These are phyloP conservation scores for Globisporangium megalacanthum DNA, from an alignment of 352 stramenopile species.

Conservation along the genomic window DNA sequence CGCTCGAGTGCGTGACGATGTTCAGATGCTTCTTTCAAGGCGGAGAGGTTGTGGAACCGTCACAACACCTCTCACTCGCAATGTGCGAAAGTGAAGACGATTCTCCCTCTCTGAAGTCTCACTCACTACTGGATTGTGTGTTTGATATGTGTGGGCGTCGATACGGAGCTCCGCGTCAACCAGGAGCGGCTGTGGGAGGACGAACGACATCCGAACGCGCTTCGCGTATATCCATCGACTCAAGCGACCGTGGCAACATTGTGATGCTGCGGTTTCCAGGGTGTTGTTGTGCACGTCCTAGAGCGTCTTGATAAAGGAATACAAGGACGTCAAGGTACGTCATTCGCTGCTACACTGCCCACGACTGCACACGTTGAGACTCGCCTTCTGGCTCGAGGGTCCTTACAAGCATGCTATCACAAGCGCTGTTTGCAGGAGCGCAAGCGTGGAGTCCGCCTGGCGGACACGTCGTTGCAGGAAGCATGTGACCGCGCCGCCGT, in stretches of 20 bases:
- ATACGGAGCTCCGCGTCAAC: conserved; percentile 12
- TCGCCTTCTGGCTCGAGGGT: too few relatives aligned
- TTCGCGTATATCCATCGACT: conserved; percentile 18
- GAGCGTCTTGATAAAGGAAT: conserved; percentile 23
- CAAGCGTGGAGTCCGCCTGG: conserved; percentile 26
- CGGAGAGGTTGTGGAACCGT: too few relatives aligned
- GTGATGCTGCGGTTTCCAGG: neutral
- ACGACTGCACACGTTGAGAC: too few relatives aligned
- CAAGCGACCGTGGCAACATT: neutral
- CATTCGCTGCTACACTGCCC: neutral
- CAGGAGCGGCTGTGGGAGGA: conserved; percentile 24
- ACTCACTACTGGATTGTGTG: neutral
- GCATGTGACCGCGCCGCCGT: conserved; percentile 21
- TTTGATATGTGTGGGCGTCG: neutral
- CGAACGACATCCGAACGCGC: conserved; percentile 24
- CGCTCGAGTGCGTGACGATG: too few relatives aligned
- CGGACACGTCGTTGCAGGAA: conserved; percentile 29
- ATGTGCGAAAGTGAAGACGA: too few relatives aligned
- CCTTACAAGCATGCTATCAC: neutral
- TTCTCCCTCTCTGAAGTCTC: neutral
- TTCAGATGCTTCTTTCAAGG: too few relatives aligned
- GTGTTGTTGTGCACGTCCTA: conserved; percentile 5
- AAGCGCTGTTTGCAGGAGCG: conserved; percentile 17
- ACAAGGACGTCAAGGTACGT: conserved; percentile 28
- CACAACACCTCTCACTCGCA: too few relatives aligned